Evolutionary conservation across 768 basidiomycete species (phyloP).

Genomic region (Asterophora parasitica): DNA sequence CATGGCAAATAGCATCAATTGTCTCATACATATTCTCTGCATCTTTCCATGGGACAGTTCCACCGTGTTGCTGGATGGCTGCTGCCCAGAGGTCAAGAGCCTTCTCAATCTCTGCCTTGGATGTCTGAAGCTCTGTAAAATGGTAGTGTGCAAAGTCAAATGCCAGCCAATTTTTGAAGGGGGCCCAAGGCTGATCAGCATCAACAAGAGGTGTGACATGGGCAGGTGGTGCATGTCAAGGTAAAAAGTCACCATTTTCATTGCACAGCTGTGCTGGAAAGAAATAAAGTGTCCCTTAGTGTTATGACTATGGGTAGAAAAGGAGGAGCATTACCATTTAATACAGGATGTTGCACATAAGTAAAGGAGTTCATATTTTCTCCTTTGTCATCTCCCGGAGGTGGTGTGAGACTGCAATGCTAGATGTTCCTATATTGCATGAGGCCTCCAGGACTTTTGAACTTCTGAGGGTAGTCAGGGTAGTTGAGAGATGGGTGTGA

Average conservation of each 20-base stretch:
- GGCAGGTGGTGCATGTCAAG: neutral
- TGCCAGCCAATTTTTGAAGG: conserved; percentile 12
- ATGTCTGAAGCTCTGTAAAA: conserved; percentile 17
- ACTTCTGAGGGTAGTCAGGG: neutral
- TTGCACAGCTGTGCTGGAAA: neutral
- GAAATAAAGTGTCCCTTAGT: neutral
- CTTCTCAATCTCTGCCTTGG: conserved; percentile 14
- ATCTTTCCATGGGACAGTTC: neutral
- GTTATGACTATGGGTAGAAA: neutral
- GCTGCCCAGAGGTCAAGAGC: conserved; percentile 16
- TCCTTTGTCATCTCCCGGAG: neutral
- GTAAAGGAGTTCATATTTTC: neutral
- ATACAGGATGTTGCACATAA: neutral
- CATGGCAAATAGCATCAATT: neutral
- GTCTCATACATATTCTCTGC: neutral
- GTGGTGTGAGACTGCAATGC: neutral
- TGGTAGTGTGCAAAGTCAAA: conserved; percentile 21
- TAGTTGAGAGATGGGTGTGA: neutral
- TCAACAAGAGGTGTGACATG: neutral
- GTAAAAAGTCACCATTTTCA: neutral
- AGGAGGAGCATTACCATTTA: neutral
- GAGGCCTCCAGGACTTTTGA: neutral
- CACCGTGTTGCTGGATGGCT: neutral
- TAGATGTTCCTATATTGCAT: neutral
- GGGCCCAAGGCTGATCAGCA: neutral